Evolutionary conservation across 2,329 filamentous ascomycete genomes (phyloP).

Genomic region (Pseudocercospora fuligena): DNA sequence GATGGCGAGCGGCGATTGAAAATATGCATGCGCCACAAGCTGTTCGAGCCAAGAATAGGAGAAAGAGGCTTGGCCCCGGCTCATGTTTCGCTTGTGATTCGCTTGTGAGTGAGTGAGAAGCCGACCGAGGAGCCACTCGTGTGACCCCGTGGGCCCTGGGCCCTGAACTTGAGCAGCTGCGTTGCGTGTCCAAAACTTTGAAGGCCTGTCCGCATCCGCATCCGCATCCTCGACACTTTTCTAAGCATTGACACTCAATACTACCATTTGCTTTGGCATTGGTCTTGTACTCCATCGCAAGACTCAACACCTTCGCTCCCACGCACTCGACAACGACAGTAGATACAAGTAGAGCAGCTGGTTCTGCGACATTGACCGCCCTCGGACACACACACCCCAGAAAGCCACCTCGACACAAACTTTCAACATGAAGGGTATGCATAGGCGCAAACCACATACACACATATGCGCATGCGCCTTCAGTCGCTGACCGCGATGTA

Average conservation of each 20-base stretch:
- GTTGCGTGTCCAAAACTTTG: constrained; percentile 1
- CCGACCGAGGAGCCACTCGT: background rate
- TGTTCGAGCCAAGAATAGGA: background rate
- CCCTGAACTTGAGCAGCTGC: background rate
- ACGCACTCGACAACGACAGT: constrained; percentile 13
- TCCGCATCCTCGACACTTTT: background rate
- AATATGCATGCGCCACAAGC: too few species aligned
- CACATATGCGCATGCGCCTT: constrained; percentile 1
- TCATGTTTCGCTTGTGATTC: background rate
- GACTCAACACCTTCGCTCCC: constrained; percentile 26
- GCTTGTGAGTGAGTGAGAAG: background rate
- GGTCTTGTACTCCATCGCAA: constrained; percentile 44
- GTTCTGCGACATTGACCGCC: constrained; percentile 16
- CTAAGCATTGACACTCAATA: background rate
- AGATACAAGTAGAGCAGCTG: constrained; percentile 19
- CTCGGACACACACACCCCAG: constrained; percentile 4
- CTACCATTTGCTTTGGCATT: constrained; percentile 2
- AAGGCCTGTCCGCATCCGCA: background rate
- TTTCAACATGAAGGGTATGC: constrained; percentile 33
- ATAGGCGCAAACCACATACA: constrained; percentile 5
- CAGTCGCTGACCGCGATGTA: constrained; percentile 47
- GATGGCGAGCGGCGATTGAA: too few species aligned
- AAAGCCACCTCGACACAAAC: constrained; percentile 20
- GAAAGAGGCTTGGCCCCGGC: background rate
- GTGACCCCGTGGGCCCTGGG: background rate